Base-by-base conservation (phyloP, 805 yeast genomes). In the Starmerella asiatica region DNA sequence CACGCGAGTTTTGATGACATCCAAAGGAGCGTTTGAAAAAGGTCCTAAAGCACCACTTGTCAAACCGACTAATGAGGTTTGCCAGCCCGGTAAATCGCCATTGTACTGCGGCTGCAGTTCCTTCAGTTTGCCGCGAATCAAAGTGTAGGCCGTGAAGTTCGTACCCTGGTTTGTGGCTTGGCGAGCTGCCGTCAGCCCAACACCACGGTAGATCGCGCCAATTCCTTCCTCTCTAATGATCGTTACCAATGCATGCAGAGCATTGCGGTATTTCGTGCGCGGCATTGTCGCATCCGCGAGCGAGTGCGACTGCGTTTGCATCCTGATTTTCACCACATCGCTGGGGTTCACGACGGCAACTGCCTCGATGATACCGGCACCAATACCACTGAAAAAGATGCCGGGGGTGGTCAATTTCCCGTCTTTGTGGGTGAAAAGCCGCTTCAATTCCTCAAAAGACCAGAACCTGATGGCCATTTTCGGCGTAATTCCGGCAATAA, bases 151-250 rank as follows among this genome's bases (percentile, higher is more conserved):
- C 3, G 97, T 88, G 64, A 88, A 88, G 65, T 91, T 88, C 36
- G 93, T 96, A 68, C 96, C 98, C 65, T 88, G 98, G 68, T 88
- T 88, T 43, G 94, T 79, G 21, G 97, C 96, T 62, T 88, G 98
- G 68, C 98, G 76, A 23, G 94, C 93, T 29, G 96, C 95, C 26
- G 98, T 88, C 56, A 88, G 74, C 2, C 86, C 73, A 21, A 88
- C 97, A 58, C 98, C 98, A 59, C 95, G 73, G 68, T 88, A 88
- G 44, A 88, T 64, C 8, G 95, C 82, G 37, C 71, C 70, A 53
- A 82, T 68, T 36, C 98, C 98, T 67, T 88, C 98, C 62, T 88
- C 96, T 53, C 72, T 79, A 47, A 79, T 73, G 54, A 91, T 80
- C 27, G 84, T 68, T 56, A 76, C 76, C 21, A 81, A 76, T 34